Evolutionary conservation across 2,329 filamentous ascomycete genomes (phyloP).

Genomic region (Domatiomyces globalis): DNA sequence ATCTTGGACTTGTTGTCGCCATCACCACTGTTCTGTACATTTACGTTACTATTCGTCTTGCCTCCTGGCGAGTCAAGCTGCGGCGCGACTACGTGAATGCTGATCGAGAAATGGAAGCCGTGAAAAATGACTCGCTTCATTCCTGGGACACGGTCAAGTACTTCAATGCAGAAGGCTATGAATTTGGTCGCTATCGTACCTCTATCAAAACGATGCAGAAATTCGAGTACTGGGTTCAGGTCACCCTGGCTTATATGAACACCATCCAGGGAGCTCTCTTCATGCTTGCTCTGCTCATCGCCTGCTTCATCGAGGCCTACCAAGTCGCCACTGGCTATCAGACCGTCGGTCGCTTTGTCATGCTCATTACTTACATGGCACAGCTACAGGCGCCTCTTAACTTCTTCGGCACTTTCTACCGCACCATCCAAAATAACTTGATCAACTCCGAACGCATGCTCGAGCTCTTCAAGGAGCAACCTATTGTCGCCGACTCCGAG

Average conservation of each 20-base stretch:
- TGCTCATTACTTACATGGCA: slow-evolving; percentile 60
- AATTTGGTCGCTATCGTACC: slow-evolving; percentile 57
- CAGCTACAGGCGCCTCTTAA: slow-evolving; percentile 70
- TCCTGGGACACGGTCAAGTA: slow-evolving; percentile 96
- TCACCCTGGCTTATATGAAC: slow-evolving; percentile 67
- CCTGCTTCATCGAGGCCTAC: slow-evolving; percentile 60
- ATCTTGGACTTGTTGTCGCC: slow-evolving; percentile 79
- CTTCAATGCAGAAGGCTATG: slow-evolving; percentile 71
- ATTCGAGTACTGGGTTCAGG: slow-evolving; percentile 61
- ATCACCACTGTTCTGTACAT: slow-evolving; percentile 93
- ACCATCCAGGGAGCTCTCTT: slow-evolving; percentile 69
- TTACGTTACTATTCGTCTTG: slow-evolving; percentile 91
- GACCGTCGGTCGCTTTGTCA: slow-evolving; percentile 56
- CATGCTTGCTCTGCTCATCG: slow-evolving; percentile 58
- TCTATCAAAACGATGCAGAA: slow-evolving; percentile 58
- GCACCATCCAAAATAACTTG: slow-evolving; percentile 90
- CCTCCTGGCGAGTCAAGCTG: slow-evolving; percentile 80
- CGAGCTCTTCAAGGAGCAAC: slow-evolving; percentile 90
- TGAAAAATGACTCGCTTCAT: slow-evolving; percentile 97
- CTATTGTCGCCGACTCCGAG: slow-evolving; percentile 70
- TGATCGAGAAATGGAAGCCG: slow-evolving; percentile 85
- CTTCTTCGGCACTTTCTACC: slow-evolving; percentile 89
- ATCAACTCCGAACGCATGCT: slow-evolving; percentile 92
- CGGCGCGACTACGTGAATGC: slow-evolving; percentile 89
- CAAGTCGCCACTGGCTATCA: slow-evolving; percentile 56